phyloP scores from a whole-genome alignment of 257 asterid genomes.

The Nicotiana obtusifolia region DNA sequence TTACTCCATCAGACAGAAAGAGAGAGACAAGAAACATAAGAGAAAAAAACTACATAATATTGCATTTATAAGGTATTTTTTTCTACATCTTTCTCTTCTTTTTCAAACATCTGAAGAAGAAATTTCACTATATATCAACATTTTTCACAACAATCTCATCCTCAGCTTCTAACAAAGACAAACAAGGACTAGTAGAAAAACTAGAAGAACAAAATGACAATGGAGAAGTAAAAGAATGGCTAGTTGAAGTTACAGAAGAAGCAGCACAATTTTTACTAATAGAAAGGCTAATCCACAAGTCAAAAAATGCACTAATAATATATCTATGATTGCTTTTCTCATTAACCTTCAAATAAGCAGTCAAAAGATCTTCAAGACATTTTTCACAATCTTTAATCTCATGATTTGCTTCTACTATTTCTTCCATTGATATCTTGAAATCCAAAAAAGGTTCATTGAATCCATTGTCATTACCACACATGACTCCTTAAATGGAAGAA shows the following conservation, averaged over 20 bases:
- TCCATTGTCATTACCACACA: constrained; percentile 28
- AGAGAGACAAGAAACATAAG: not conserved
- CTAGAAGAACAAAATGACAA: constrained; percentile 37
- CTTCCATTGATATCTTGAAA: constrained; percentile 56
- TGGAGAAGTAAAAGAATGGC: constrained; percentile 37
- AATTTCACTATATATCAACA: not conserved
- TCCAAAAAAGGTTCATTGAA: constrained; percentile 34
- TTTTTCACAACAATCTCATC: not conserved
- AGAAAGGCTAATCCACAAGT: constrained; percentile 31
- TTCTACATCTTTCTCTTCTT: not conserved
- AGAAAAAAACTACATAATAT: not conserved
- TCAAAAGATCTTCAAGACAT: constrained; percentile 37
- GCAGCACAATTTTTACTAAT: constrained; percentile 20
- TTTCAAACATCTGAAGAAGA: not conserved
- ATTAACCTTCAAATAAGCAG: constrained; percentile 45
- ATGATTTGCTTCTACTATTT: constrained; percentile 47
- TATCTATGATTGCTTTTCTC: constrained; percentile 34
- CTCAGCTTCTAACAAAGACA: constrained; percentile 16
- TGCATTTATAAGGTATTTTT: not conserved
- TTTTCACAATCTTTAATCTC: constrained; percentile 39
- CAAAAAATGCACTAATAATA: constrained; percentile 51
- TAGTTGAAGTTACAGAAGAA: constrained; percentile 17
- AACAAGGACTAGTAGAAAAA: constrained; percentile 28
- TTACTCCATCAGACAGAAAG: not conserved
- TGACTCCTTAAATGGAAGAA: constrained; percentile 19